Percentiles rank a stretch among this genome's conserved stretches.
Evolutionary conservation across 2,329 filamentous ascomycete species (phyloP).

Genomic region (Alternaria brassicae): DNA sequence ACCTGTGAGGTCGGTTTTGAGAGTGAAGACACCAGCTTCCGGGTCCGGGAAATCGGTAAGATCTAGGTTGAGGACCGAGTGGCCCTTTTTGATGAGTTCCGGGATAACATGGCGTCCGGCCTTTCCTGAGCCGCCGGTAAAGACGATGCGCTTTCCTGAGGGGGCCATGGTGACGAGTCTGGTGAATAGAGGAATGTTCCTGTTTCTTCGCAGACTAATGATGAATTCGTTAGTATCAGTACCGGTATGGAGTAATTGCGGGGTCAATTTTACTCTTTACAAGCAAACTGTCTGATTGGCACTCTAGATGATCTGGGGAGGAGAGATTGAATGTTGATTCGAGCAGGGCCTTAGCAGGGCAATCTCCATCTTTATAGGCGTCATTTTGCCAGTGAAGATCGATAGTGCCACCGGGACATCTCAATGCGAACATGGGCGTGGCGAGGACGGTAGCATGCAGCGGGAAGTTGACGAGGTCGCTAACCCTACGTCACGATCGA

Average conservation of each 20-base stretch:
- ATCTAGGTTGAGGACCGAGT: slow-evolving; percentile 65
- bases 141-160: slow-evolving; percentile 52
- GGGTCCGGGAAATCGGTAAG: slow-evolving; percentile 56
- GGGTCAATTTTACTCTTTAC: neutral
- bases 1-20: slow-evolving; percentile 64
- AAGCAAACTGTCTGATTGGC: neutral
- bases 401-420: slow-evolving; percentile 18
- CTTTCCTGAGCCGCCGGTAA: slow-evolving; percentile 59
- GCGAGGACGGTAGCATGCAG: slow-evolving; percentile 8
- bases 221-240: neutral
- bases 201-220: neutral
- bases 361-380: slow-evolving; percentile 13
- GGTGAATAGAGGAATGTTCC: neutral
- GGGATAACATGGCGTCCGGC: slow-evolving; percentile 63
- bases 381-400: slow-evolving; percentile 13
- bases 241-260: neutral
- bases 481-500: slow-evolving; percentile 29
- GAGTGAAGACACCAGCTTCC: slow-evolving; percentile 57
- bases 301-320: neutral
- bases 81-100: slow-evolving; percentile 59
- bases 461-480: slow-evolving; percentile 11
- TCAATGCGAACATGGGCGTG: slow-evolving; percentile 13
- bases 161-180: slow-evolving; percentile 28
- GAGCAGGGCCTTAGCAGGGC: neutral
- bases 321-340: neutral